Percentiles rank a stretch among this genome's conserved stretches.
Evolutionary conservation across 1,139 yeast genomes (phyloP).

Genomic region (Geotrichum candidum): DNA sequence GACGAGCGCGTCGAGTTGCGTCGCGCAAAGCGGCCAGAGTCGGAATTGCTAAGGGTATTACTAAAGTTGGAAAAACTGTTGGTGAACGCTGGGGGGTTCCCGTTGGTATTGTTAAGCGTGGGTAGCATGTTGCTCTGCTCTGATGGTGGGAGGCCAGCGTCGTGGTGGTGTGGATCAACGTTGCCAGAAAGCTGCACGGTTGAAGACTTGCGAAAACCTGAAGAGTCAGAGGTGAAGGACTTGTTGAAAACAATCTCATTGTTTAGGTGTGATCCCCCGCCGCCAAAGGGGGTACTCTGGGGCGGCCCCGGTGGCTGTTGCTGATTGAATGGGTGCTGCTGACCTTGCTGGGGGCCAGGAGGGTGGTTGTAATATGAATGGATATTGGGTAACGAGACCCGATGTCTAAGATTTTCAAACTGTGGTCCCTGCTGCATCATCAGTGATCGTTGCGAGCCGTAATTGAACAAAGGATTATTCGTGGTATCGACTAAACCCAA

Average conservation of each 20-base stretch:
- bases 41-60: constrained; percentile 4
- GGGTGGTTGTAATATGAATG: constrained; percentile 20
- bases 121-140: constrained; percentile 10
- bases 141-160: constrained; percentile 4
- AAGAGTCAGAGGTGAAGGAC: constrained; percentile 30
- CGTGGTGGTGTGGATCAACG: constrained; percentile 26
- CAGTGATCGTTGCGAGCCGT: neutral
- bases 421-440: neutral
- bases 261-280: constrained; percentile 6
- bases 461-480: neutral
- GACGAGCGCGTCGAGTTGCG: constrained; percentile 9
- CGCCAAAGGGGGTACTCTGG: constrained; percentile 11
- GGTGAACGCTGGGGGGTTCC: neutral
- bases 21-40: constrained; percentile 7
- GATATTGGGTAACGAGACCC: constrained; percentile 30
- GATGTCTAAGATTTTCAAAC: constrained; percentile 23
- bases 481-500: constrained; percentile 1
- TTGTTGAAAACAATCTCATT: constrained; percentile 27
- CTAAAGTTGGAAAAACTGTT: constrained; percentile 2
- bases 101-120: constrained; percentile 1
- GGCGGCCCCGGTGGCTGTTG: constrained; percentile 13
- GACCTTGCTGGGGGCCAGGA: constrained; percentile 2
- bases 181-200: constrained; percentile 21
- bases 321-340: constrained; percentile 5
- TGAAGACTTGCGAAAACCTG: constrained; percentile 29